A percentile compares a stretch with the other conserved stretches of the same genome.
These are phyloP conservation scores for Coemansia sp. DNA, from an alignment of 192 early-diverging fungal species.

Conservation along the genomic window DNA sequence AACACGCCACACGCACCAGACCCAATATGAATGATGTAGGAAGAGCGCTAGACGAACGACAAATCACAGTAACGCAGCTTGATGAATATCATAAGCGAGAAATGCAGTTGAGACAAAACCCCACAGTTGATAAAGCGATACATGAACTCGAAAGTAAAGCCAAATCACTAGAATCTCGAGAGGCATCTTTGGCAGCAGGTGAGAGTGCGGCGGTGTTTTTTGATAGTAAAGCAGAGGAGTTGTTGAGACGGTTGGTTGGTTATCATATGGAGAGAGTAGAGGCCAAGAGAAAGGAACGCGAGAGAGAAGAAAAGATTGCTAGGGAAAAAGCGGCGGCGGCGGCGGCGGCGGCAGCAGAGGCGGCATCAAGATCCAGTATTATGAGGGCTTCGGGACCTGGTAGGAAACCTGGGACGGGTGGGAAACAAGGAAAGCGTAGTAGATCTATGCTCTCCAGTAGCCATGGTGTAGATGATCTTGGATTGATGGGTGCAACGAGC, in stretches of 20 bases:
- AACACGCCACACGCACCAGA: constrained; percentile 49
- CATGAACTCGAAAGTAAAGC: constrained; percentile 10
- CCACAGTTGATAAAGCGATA: constrained; percentile 12
- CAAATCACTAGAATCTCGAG: not conserved
- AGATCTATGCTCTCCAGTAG: not conserved
- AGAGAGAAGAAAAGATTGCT: constrained; percentile 10
- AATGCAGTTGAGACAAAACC: not conserved
- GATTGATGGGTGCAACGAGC: not conserved
- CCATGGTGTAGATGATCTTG: not conserved
- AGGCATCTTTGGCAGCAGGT: not conserved
- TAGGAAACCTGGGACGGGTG: not conserved
- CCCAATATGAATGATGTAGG: constrained; percentile 52
- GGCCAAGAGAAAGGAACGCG: constrained; percentile 15
- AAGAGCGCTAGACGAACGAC: constrained; percentile 41
- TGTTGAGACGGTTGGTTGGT: constrained; percentile 26
- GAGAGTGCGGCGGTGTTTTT: constrained; percentile 20
- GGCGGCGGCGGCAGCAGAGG: not conserved
- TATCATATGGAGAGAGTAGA: constrained; percentile 7
- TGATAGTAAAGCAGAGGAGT: constrained; percentile 25
- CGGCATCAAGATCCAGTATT: no score
- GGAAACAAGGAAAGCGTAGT: not conserved
- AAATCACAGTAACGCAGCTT: constrained; percentile 24
- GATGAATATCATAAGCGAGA: constrained; percentile 27
- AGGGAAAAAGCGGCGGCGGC: constrained; percentile 2
- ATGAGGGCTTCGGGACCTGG: no score